Base-by-base conservation (phyloP, 1,139 yeast species). In the Sugiyamaella castrensis region DNA sequence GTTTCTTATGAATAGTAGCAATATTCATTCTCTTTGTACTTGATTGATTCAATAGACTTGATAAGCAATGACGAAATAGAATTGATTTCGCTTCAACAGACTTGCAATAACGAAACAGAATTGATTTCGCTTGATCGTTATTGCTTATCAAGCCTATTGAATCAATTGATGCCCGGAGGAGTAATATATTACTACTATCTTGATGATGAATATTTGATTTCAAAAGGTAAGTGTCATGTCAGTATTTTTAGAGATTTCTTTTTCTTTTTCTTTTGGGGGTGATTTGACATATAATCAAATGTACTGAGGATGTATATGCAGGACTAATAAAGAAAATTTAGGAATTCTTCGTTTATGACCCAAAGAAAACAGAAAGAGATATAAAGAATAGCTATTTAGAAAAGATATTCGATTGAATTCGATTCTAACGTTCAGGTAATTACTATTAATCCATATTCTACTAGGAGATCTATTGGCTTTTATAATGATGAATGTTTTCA, bases 271-370 rank as follows among this genome's bases (percentile, higher is more conserved):
- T 12, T 37, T 28, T 16, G 46, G 46, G 46, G 46, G 29, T 42
- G 46, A 42, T 42, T 42, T 42, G 39, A 42, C 35, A 42, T 35
- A n/a, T 29, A 42, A 42, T 35, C 46, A 41, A 41, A 32, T 19
- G 45, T 38, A 41, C 45, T 42, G 46, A 42, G 46, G 46, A 42
- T 42, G 46, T 42, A 48, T 45, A 48, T 48, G 51, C 51, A 48
- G 51, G 50, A 47, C 50, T 42, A 30, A 33, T 19, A 74, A 63
- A 62, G 36, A 39, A 58, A 69, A 66, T 66, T 62, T 68, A 76
- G 82, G 82, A 77, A 76, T 79, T 78, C 81, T 77, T 77, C 82
- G 82, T 78, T 78, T 76, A 77, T 78, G 81, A 77, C 72, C 65
- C 46, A 29, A 40, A 19, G 5, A 19, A 19, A 81, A 77, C 72